Conservation (phyloP, 768 basidiomycete species). For the Megacollybia marginata region DNA sequence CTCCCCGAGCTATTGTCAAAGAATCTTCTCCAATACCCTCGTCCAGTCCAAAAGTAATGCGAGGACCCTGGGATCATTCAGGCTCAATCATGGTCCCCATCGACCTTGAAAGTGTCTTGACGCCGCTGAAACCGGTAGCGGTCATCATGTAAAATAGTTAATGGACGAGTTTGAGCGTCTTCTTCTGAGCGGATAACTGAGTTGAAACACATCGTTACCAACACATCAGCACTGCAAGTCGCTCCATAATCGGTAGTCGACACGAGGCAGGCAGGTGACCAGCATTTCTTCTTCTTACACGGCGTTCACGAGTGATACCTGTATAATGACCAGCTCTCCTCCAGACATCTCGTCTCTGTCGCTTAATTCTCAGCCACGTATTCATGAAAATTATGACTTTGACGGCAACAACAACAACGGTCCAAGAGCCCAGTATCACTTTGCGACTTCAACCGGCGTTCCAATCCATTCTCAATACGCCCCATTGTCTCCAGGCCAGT, state of each 20-base stretch:
- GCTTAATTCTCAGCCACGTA: constrained; percentile 71
- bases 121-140: constrained; percentile 39
- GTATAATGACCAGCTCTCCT: constrained; percentile 73
- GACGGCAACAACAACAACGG: constrained; percentile 48
- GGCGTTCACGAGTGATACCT: constrained; percentile 21
- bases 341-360: constrained; percentile 77
- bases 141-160: constrained; percentile 4
- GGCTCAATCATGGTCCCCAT: constrained; percentile 32
- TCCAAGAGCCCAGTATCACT: constrained; percentile 60
- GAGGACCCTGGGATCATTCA: constrained; percentile 58
- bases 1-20: constrained; percentile 13
- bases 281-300: constrained; percentile 14
- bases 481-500: constrained; percentile 50
- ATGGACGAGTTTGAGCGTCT: too few species aligned
- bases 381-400: constrained; percentile 83
- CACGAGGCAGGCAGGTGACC: too few species aligned
- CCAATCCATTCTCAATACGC: constrained; percentile 52
- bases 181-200: too few species aligned
- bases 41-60: constrained; percentile 15
- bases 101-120: constrained; percentile 40
- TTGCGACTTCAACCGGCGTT: constrained; percentile 51
- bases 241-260: too few species aligned
- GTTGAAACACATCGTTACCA: too few species aligned
- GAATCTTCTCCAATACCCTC: constrained; percentile 8
- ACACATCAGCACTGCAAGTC: too few species aligned